phyloP scores from a whole-genome alignment of 176 grass and related monocot genomes.

The Hordeum vulgare region MorexV3_pseudomolecules_assembly NC_058521.1:16636852-16637351 shows the following conservation, averaged over 20 bases:
- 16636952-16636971: not conserved
- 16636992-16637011: no score
- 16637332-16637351: constrained; percentile 37
- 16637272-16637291: not conserved
- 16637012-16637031: no score
- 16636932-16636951: not conserved
- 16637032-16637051: no score
- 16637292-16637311: not conserved
- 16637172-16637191: not conserved
- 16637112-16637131: not conserved
- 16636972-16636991: no score
- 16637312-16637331: not conserved
- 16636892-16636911: not conserved
- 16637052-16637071: no score
- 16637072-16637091: not conserved
- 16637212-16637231: constrained; percentile 23
- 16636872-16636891: not conserved
- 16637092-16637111: not conserved
- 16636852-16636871: not conserved
- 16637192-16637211: not conserved
- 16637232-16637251: not conserved
- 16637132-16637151: no score
- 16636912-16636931: not conserved
- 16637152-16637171: not conserved
- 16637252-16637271: not conserved